Conservation (phyloP, 148 eudicot species). For the Arctostaphylos glauca region DNA sequence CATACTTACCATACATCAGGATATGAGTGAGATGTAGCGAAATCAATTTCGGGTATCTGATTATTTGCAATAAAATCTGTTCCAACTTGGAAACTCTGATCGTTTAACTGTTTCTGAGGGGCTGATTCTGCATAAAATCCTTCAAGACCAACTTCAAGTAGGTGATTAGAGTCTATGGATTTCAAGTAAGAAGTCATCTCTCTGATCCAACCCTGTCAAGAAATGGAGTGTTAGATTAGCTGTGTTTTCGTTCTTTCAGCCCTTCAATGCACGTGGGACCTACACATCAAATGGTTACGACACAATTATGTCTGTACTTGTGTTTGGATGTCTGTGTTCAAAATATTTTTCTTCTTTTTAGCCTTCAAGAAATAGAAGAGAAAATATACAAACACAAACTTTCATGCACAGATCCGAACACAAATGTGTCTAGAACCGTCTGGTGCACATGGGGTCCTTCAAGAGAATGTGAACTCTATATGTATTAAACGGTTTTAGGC, state of each 20-base stretch:
- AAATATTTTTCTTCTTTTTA: background rate
- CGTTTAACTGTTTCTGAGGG: constrained; percentile 32
- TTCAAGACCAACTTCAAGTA: constrained; percentile 62
- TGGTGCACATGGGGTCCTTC: no score
- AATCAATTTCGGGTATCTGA: constrained; percentile 53
- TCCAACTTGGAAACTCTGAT: constrained; percentile 40
- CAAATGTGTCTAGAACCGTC: no score
- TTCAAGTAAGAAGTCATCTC: constrained; percentile 69
- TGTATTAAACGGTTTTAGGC: no score
- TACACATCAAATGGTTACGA: no score
- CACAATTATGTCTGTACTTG: no score
- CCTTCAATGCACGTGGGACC: no score
- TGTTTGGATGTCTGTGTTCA: no score
- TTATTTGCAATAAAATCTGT: constrained; percentile 67
- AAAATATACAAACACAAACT: no score
- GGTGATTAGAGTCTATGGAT: constrained; percentile 57
- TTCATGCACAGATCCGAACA: no score
- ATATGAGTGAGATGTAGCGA: constrained; percentile 69
- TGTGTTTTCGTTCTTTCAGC: background rate
- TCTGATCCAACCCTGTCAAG: constrained; percentile 48
- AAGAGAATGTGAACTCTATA: no score
- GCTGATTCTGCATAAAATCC: constrained; percentile 63
- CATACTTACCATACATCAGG: constrained; percentile 55
- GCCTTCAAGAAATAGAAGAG: background rate
- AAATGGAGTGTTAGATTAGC: background rate